phyloP scores from a whole-genome alignment of 352 stramenopile genomes.

The Globisporangium abappressorium region DNA sequence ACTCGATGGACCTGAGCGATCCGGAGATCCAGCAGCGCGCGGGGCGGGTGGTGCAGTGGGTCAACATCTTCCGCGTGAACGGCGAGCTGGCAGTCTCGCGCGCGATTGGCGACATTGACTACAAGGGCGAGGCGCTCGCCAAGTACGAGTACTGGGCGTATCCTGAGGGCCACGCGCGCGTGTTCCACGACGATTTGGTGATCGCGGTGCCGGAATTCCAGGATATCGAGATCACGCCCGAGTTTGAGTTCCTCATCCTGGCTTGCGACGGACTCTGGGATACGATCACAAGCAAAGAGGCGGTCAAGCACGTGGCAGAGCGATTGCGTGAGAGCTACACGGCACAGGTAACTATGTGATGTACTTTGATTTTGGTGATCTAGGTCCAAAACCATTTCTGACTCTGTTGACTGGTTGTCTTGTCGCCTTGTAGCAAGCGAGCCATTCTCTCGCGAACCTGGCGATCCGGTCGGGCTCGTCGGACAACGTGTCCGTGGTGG shows the following conservation, averaged over 20 bases:
- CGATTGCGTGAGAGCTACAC: constrained; percentile 68
- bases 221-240: constrained; percentile 86
- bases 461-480: constrained; percentile 84
- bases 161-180: constrained; percentile 71
- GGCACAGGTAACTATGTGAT: constrained; percentile 40
- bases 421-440: constrained; percentile 48
- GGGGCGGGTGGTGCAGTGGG: constrained; percentile 78
- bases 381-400: neutral
- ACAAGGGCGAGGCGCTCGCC: constrained; percentile 76
- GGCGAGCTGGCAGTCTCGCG: constrained; percentile 91
- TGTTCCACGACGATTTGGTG: constrained; percentile 85
- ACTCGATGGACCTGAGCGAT: constrained; percentile 88
- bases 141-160: constrained; percentile 86
- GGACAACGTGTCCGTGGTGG: constrained; percentile 87
- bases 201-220: constrained; percentile 85
- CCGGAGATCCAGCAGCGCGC: constrained; percentile 81
- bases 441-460: constrained; percentile 80
- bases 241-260: constrained; percentile 91
- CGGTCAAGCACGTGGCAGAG: constrained; percentile 78
- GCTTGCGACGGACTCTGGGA: constrained; percentile 93
- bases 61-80: constrained; percentile 88
- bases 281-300: constrained; percentile 91
- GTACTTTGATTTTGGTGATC: neutral
- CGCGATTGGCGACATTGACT: constrained; percentile 91
- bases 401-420: neutral